Conservation (phyloP, 2,329 filamentous ascomycete species). For the Shiraia sp. region DNA sequence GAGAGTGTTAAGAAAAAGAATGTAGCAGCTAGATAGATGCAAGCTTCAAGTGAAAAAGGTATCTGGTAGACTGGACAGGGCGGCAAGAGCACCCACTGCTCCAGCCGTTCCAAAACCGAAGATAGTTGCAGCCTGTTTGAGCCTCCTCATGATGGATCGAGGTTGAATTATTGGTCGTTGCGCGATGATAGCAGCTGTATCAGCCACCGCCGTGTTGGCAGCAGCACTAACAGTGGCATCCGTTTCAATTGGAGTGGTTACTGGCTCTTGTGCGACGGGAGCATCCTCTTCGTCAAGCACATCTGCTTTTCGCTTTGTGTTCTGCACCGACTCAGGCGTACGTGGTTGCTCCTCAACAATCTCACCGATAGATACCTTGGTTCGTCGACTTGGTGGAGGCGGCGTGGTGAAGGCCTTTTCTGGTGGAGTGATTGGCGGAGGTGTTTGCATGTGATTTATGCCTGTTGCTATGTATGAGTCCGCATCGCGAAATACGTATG, state of each 20-base stretch:
- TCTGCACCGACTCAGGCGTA: conserved; percentile 32
- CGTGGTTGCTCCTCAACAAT: conserved; percentile 39
- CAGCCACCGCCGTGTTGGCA: conserved; percentile 2
- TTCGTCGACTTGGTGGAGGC: conserved; percentile 23
- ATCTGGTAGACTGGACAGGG: conserved; percentile 26
- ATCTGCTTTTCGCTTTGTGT: conserved; percentile 39
- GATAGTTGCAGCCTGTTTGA: conserved; percentile 17
- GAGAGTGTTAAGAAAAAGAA: too few relatives aligned
- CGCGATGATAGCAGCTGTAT: conserved; percentile 14
- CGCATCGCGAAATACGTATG: neutral
- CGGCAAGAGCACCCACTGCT: conserved; percentile 21
- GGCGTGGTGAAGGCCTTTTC: conserved; percentile 10
- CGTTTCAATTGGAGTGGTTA: neutral
- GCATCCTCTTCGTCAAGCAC: conserved; percentile 20
- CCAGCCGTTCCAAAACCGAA: conserved; percentile 18
- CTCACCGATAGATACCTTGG: conserved; percentile 36
- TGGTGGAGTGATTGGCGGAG: conserved; percentile 15
- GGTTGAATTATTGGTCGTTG: conserved; percentile 26
- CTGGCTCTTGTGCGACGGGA: neutral
- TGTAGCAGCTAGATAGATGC: too few relatives aligned
- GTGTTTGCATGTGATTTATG: conserved; percentile 21
- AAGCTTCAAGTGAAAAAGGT: conserved; percentile 19
- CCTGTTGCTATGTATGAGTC: neutral
- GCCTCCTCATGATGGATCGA: conserved; percentile 15
- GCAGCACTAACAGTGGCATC: neutral